These are phyloP conservation scores for Ramaria rubella DNA, from an alignment of 768 basidiomycete genomes.

Conservation along the genomic window DNA sequence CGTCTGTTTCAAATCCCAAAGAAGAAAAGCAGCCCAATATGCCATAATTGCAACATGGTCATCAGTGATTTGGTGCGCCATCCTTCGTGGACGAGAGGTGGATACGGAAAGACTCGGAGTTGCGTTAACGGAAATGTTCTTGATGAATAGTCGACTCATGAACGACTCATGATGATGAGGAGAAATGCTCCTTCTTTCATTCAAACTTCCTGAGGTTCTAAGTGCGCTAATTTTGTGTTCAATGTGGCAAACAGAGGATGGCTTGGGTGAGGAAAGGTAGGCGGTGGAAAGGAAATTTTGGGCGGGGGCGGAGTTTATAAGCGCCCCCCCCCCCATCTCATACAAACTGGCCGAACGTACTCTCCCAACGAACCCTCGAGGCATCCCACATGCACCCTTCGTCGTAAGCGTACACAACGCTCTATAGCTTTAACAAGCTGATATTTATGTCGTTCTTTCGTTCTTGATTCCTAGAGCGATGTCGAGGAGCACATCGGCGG, in stretches of 20 bases:
- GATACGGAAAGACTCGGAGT: slow-evolving; percentile 59
- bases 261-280: background rate
- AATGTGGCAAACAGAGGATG: background rate
- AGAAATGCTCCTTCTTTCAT: no score
- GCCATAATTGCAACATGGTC: slow-evolving; percentile 69
- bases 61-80: slow-evolving; percentile 76
- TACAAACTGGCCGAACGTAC: slow-evolving; percentile 14
- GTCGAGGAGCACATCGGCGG: slow-evolving; percentile 83
- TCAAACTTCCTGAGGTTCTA: no score
- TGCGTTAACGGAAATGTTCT: slow-evolving; percentile 68
- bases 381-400: slow-evolving; percentile 93
- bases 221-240: no score
- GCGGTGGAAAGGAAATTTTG: slow-evolving; percentile 1
- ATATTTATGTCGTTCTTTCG: no score
- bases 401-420: slow-evolving; percentile 55
- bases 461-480: slow-evolving; percentile 74
- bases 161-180: no score
- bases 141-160: slow-evolving; percentile 82
- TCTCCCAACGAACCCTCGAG: slow-evolving; percentile 70
- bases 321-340: background rate
- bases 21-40: slow-evolving; percentile 88
- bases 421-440: no score
- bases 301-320: slow-evolving; percentile 6
- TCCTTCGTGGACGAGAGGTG: slow-evolving; percentile 55
- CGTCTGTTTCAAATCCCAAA: slow-evolving; percentile 77